Conservation (phyloP, 208 protist species). For the Trypanosoma rangeli region DNA sequence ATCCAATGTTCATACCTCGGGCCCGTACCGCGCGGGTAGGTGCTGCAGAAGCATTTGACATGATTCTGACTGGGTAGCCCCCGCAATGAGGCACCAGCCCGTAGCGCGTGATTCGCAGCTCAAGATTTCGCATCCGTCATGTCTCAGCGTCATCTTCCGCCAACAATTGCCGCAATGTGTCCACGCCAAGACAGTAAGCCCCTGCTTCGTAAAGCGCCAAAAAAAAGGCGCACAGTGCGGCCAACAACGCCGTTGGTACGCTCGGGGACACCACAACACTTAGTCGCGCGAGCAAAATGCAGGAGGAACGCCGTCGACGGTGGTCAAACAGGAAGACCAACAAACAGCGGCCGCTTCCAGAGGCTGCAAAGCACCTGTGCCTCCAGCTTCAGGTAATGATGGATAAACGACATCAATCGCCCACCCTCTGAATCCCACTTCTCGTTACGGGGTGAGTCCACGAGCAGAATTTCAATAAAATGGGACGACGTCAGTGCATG, state of each 20-base stretch:
- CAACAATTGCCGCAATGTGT: constrained; percentile 8
- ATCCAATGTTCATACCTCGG: constrained; percentile 12
- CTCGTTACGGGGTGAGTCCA: neutral
- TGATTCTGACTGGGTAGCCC: neutral
- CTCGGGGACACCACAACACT: neutral
- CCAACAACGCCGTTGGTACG: constrained; percentile 7
- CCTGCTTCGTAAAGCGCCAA: constrained; percentile 2
- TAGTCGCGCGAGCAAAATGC: constrained; percentile 15
- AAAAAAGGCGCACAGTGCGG: constrained; percentile 16
- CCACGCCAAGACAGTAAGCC: neutral
- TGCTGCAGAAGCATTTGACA: constrained; percentile 4
- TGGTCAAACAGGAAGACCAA: constrained; percentile 19
- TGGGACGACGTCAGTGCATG: constrained; percentile 16
- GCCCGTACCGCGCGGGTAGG: constrained; percentile 12
- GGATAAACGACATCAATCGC: constrained; percentile 1
- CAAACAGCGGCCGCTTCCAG: constrained; percentile 22
- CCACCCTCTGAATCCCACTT: neutral
- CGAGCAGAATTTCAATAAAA: constrained; percentile 15
- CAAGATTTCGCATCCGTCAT: constrained; percentile 17
- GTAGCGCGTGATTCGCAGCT: constrained; percentile 23
- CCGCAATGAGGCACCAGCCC: neutral
- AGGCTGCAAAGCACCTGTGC: constrained; percentile 24
- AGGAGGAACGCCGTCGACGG: constrained; percentile 2
- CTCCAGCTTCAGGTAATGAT: constrained; percentile 12
- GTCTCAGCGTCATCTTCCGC: neutral